A percentile compares a stretch with the other conserved stretches of the same genome.
Evolutionary conservation across 108 stramenopile species (phyloP).

Genomic region (Cylindrotheca closterium): DNA sequence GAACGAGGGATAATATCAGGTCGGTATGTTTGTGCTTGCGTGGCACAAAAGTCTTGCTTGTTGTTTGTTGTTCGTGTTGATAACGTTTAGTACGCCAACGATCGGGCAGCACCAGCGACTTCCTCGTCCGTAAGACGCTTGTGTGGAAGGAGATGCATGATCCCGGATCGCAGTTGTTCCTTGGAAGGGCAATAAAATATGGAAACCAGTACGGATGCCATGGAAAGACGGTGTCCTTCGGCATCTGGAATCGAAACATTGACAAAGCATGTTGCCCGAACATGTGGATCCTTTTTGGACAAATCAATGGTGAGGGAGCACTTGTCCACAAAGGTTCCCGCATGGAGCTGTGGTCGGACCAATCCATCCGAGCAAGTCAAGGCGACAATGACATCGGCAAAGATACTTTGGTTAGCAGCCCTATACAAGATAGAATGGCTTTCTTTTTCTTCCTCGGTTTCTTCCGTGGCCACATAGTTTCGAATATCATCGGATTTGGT

Average conservation of each 20-base stretch:
- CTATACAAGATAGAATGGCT: conserved; percentile 45
- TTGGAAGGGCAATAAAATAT: neutral
- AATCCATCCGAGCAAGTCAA: conserved; percentile 34
- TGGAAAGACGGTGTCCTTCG: neutral
- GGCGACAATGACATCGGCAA: conserved; percentile 62
- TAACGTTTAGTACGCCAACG: too few species aligned
- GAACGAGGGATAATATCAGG: too few species aligned
- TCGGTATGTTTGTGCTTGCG: too few species aligned
- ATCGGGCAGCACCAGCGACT: neutral
- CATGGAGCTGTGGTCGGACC: conserved; percentile 39
- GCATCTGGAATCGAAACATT: conserved; percentile 7
- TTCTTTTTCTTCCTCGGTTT: conserved; percentile 6
- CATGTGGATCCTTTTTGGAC: neutral
- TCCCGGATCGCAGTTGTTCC: neutral
- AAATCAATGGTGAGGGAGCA: conserved; percentile 5
- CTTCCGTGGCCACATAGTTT: conserved; percentile 15
- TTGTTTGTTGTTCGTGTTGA: too few species aligned
- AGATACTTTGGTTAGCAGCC: conserved; percentile 70
- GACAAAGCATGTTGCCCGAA: conserved; percentile 15
- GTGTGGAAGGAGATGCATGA: neutral
- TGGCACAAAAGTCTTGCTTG: too few species aligned
- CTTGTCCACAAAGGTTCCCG: conserved; percentile 42
- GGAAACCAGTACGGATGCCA: neutral
- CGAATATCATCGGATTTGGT: conserved; percentile 11
- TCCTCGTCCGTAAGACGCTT: neutral